Percentiles rank a stretch among this genome's conserved stretches.
Evolutionary conservation across 2,329 filamentous ascomycete species (phyloP).

Genomic region (Penicillium sp.): DNA sequence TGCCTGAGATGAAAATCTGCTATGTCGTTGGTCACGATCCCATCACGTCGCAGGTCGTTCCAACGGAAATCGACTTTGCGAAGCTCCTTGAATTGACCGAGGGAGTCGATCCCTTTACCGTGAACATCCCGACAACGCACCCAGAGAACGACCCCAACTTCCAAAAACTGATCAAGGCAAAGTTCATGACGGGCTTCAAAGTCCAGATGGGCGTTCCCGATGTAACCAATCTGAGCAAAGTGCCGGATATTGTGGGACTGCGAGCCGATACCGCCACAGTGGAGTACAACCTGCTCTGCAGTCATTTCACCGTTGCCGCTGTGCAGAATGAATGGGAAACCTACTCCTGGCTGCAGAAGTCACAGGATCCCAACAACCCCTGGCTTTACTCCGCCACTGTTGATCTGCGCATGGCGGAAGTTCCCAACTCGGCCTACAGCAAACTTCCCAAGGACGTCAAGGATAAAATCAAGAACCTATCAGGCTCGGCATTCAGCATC

Average conservation of each 20-base stretch:
- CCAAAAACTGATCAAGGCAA: neutral
- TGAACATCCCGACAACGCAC: neutral
- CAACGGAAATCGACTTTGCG: neutral
- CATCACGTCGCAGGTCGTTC: neutral
- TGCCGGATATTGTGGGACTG: neutral
- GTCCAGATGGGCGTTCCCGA: neutral
- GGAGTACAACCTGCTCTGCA: neutral
- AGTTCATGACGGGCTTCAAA: constrained; percentile 1
- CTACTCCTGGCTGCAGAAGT: neutral
- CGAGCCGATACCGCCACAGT: neutral
- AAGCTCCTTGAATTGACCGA: constrained; percentile 1
- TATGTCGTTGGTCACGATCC: neutral
- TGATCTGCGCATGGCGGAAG: neutral
- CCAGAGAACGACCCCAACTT: neutral
- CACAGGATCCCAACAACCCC: neutral
- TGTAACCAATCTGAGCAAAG: neutral
- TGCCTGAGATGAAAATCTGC: neutral
- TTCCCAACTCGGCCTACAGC: neutral
- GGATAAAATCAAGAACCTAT: neutral
- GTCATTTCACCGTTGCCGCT: neutral
- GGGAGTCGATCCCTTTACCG: neutral
- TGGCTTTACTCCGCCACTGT: neutral
- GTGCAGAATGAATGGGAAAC: neutral
- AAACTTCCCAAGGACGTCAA: neutral
- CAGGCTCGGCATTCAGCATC: neutral